These are phyloP conservation scores for Microstegium vimineum DNA, from an alignment of 176 grass and related monocot genomes.

Conservation along the genomic window DNA sequence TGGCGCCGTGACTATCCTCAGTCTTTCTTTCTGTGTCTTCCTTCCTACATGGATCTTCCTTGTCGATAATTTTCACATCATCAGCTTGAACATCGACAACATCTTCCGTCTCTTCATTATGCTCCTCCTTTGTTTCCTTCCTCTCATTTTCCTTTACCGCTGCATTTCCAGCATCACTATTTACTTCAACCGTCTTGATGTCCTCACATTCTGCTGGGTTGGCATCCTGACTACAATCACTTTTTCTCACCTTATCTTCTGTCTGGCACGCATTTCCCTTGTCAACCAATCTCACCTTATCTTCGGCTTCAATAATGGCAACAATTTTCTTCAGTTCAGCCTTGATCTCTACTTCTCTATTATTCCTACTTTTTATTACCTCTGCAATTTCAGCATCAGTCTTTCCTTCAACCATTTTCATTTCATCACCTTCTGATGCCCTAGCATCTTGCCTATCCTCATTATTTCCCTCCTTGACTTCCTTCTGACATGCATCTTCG, in stretches of 20 bases:
- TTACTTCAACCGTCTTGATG: neutral
- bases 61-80: neutral
- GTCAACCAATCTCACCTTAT: neutral
- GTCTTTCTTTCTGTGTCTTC: neutral
- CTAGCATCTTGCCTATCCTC: neutral
- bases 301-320: neutral
- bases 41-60: neutral
- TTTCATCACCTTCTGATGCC: neutral
- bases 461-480: neutral
- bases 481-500: neutral
- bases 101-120: neutral
- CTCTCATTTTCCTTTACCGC: neutral
- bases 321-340: neutral
- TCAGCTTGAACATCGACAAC: neutral
- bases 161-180: neutral
- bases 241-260: neutral
- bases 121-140: neutral
- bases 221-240: neutral
- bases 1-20: neutral
- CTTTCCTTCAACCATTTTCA: slow-evolving; percentile 20
- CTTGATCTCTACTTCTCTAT: slow-evolving; percentile 20
- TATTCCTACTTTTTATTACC: neutral
- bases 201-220: neutral
- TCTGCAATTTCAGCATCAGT: neutral
- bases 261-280: neutral